phyloP scores from a whole-genome alignment of 106 monocot genomes.

The Vanilla planifolia region DNA sequence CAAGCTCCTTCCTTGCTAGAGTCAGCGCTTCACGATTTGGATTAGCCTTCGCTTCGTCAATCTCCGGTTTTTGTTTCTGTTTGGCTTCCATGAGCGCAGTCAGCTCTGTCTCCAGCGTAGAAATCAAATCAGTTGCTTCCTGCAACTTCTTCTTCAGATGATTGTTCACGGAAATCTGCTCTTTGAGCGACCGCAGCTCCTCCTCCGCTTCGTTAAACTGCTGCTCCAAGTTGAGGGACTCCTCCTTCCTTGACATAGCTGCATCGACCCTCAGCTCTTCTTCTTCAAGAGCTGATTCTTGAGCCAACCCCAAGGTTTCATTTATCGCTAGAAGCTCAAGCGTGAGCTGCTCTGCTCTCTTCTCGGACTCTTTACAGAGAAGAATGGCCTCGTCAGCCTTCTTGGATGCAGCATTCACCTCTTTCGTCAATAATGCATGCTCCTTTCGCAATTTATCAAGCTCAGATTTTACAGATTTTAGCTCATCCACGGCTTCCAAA shows the following conservation, averaged over 20 bases:
- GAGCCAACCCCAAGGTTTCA: conserved; percentile 30
- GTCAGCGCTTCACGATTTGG: conserved; percentile 4
- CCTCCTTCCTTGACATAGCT: conserved; percentile 22
- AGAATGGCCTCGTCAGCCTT: conserved; percentile 31
- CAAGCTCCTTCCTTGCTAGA: conserved; percentile 19
- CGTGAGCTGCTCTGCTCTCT: conserved; percentile 30
- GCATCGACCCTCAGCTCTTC: conserved; percentile 37
- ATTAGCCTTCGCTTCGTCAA: neutral
- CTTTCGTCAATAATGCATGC: conserved; percentile 13
- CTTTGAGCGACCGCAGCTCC: conserved; percentile 17
- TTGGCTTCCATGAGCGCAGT: conserved; percentile 29
- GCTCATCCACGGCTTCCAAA: conserved; percentile 22
- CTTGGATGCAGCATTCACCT: conserved; percentile 21
- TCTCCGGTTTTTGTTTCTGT: conserved; percentile 18
- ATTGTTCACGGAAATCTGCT: conserved; percentile 17
- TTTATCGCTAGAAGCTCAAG: conserved; percentile 33
- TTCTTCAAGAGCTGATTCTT: conserved; percentile 31
- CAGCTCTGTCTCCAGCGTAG: conserved; percentile 26
- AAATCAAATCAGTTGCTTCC: conserved; percentile 17
- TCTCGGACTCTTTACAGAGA: conserved; percentile 26
- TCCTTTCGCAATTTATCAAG: conserved; percentile 18
- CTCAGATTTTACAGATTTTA: conserved; percentile 29
- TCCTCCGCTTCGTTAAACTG: conserved; percentile 29
- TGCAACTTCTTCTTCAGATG: conserved; percentile 37
- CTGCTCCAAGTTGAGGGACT: conserved; percentile 22